Conservation (phyloP, 345 rosid species). For the Rhodomyrtus tomentosa region DNA sequence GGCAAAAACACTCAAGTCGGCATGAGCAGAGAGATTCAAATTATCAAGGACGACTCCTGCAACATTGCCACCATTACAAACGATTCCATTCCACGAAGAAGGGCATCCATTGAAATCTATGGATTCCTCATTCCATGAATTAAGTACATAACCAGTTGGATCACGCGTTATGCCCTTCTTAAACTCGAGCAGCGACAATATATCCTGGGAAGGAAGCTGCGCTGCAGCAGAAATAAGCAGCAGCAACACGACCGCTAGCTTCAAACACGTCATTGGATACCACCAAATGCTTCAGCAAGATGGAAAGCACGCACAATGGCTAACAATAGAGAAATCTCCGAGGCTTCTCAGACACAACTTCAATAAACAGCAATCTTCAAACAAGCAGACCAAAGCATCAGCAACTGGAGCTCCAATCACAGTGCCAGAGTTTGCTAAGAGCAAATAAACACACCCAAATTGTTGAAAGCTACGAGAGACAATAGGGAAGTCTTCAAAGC, state of each 20-base stretch:
- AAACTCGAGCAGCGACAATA: conserved; percentile 83
- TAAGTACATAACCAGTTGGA: conserved; percentile 88
- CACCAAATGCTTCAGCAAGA: neutral
- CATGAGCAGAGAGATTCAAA: conserved; percentile 67
- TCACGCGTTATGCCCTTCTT: conserved; percentile 94
- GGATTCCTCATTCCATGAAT: conserved; percentile 95
- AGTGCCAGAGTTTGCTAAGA: neutral
- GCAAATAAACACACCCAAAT: neutral
- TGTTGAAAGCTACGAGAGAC: neutral
- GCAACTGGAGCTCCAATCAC: neutral
- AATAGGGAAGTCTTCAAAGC: neutral
- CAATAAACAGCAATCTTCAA: neutral
- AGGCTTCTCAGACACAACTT: neutral
- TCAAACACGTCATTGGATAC: conserved; percentile 33
- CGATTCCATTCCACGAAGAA: conserved; percentile 91
- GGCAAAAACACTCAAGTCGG: conserved; percentile 63
- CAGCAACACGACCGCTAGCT: conserved; percentile 29
- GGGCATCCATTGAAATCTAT: conserved; percentile 95
- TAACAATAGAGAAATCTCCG: neutral
- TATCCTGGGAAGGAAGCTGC: conserved; percentile 97
- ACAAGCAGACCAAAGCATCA: neutral
- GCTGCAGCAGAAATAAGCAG: conserved; percentile 47
- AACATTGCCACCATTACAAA: conserved; percentile 83
- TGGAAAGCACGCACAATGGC: neutral
- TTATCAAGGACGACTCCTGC: conserved; percentile 84